phyloP scores from a whole-genome alignment of 441 rosid genomes.

The Gossypium laxum region DNA sequence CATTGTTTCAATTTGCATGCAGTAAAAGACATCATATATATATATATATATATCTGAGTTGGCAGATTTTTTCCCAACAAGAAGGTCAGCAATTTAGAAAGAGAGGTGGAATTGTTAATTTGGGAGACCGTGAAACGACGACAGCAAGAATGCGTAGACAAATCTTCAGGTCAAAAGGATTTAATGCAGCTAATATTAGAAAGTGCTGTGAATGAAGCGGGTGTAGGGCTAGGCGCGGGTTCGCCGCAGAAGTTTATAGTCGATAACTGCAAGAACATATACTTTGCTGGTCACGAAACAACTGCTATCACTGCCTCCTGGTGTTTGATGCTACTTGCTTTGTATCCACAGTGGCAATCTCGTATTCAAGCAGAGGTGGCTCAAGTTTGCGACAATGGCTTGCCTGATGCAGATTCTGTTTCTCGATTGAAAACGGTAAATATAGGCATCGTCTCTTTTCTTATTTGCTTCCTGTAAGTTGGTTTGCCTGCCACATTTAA shows the following conservation, averaged over 20 bases:
- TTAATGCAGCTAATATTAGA: constrained; percentile 51
- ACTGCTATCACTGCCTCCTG: constrained; percentile 53
- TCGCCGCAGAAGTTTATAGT: constrained; percentile 41
- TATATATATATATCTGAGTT: neutral
- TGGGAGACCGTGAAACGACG: constrained; percentile 65
- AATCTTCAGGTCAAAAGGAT: constrained; percentile 33
- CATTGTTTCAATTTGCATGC: neutral
- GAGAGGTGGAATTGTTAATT: constrained; percentile 46
- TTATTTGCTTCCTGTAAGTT: neutral
- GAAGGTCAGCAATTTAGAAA: constrained; percentile 41
- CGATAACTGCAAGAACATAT: constrained; percentile 61
- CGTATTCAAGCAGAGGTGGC: constrained; percentile 39
- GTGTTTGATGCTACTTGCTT: constrained; percentile 55
- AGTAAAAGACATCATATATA: neutral
- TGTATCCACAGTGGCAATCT: constrained; percentile 50
- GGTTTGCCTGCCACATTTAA: neutral
- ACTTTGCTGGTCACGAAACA: constrained; percentile 51
- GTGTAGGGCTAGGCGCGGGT: constrained; percentile 17
- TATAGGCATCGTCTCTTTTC: neutral
- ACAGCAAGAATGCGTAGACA: constrained; percentile 22
- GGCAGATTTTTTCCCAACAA: constrained; percentile 26
- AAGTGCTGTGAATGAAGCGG: constrained; percentile 33
- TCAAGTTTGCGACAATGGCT: constrained; percentile 23
- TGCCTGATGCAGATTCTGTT: constrained; percentile 30
- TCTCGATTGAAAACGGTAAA: constrained; percentile 41